Evolutionary conservation across 176 grass and related monocot species (phyloP), one percentile per base, ranked within the genome.

Genomic region (Rhynchospora breviuscula): DNA sequence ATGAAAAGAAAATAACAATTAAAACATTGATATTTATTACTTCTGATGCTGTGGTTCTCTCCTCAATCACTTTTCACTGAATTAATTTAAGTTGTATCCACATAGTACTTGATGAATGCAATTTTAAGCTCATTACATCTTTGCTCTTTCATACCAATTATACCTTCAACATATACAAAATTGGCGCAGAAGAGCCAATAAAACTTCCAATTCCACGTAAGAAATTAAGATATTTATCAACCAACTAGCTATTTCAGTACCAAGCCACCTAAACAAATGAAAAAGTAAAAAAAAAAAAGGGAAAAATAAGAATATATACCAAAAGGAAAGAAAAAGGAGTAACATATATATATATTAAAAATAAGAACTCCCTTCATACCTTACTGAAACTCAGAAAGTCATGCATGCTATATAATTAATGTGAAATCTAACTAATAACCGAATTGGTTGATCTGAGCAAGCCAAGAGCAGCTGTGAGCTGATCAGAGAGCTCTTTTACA

Each of bases 401-500:
- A 45, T 43, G n/a, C 11, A 46, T 47, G 7, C 1, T 46, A 46
- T 9, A 29, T 31, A 76, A 53, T 29, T 73, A 51, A 73, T 23
- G 8, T 4, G 10, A 10, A 76, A 2, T 54, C 21, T 23, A 71
- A 80, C 21, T 63, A 43, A 62, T 54, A 64, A 25, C 40, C 13
- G 17, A 67, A 64, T 82, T 51, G 59, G 83, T 59, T 1, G 88
- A 87, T 33, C 86, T 26, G 58, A 92, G 84, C 70, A 88, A 45
- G 49, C 72, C 53, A 77, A 82, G 81, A 52, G 76, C 83, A 71
- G 86, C 79, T 18, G 86, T 81, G 86, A 97, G 91, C 56, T 81
- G 52, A 69, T 91, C 84, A 76, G 92, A 88, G 67, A 98, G 95
- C 82, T 63, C 84, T 84, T 86, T 84, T 56, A 94, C 85, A 7